phyloP scores from a whole-genome alignment of 495 filamentous ascomycete species.

The Opeltia flavorubescens region DNA sequence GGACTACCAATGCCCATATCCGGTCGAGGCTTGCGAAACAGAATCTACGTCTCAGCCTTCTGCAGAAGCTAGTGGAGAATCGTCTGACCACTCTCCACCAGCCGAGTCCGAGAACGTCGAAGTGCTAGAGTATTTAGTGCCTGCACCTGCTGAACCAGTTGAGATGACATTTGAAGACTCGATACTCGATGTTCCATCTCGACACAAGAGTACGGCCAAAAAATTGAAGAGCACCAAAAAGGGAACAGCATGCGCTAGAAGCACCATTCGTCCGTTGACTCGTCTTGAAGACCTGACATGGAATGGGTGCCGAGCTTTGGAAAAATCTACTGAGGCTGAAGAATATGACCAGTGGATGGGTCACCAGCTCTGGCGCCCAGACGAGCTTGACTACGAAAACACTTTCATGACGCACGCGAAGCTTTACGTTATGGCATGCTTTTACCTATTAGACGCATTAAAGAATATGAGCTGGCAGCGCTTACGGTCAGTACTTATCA shows the following conservation, averaged over 20 bases:
- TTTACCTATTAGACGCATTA: constrained; percentile 1
- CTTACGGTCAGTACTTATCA: not conserved
- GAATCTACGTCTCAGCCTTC: not conserved
- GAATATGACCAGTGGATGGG: not conserved
- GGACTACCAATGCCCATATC: not conserved
- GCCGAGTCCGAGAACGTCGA: too few relatives aligned
- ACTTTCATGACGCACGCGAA: not conserved
- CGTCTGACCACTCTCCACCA: too few relatives aligned
- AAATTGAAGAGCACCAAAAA: too few relatives aligned
- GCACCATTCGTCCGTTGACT: too few relatives aligned
- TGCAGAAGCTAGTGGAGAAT: not conserved
- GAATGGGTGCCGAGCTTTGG: too few relatives aligned
- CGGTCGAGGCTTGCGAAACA: not conserved
- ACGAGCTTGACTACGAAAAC: not conserved
- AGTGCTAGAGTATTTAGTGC: too few relatives aligned
- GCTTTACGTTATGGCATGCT: constrained; percentile 1
- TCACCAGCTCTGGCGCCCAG: not conserved
- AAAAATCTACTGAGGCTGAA: not conserved
- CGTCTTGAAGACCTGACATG: too few relatives aligned
- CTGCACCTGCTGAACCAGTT: too few relatives aligned
- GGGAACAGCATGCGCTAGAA: too few relatives aligned
- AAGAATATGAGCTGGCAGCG: not conserved
- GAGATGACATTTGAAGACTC: too few relatives aligned
- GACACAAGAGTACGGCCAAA: too few relatives aligned
- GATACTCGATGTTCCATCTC: too few relatives aligned